Conservation (phyloP, 345 rosid species). For the Eucalyptus polybractea region DNA sequence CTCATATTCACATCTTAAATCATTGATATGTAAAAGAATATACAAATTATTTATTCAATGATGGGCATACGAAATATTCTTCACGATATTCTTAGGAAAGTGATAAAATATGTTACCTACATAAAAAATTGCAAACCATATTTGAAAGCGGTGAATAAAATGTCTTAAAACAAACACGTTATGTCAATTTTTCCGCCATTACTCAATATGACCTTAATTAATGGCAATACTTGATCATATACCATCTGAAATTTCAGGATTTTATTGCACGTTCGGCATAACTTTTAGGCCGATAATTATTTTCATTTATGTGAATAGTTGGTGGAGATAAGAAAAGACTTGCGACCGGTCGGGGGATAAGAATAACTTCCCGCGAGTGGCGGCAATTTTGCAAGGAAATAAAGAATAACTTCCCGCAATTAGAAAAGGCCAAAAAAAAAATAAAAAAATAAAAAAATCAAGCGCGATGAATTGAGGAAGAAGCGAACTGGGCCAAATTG, state of each 20-base stretch:
- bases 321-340: background rate
- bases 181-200: fast-evolving
- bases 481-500: conserved; percentile 10
- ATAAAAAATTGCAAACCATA: too few relatives aligned
- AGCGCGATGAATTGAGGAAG: background rate
- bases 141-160: background rate
- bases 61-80: background rate
- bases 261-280: background rate
- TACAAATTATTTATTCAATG: background rate
- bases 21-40: fast-evolving
- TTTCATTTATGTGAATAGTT: background rate
- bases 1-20: fast-evolving
- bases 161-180: background rate
- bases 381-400: background rate
- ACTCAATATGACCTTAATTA: background rate
- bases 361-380: background rate
- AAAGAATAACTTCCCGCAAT: background rate
- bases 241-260: background rate
- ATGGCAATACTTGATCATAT: background rate
- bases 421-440: background rate
- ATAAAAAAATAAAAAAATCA: background rate
- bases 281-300: background rate
- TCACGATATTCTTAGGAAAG: fast-evolving
- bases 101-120: fast-evolving
- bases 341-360: background rate